Percentiles rank a stretch among this genome's conserved stretches.
These are phyloP conservation scores for Podospora fimiseda DNA, from an alignment of 495 filamentous ascomycete species.

Conservation along the genomic window DNA sequence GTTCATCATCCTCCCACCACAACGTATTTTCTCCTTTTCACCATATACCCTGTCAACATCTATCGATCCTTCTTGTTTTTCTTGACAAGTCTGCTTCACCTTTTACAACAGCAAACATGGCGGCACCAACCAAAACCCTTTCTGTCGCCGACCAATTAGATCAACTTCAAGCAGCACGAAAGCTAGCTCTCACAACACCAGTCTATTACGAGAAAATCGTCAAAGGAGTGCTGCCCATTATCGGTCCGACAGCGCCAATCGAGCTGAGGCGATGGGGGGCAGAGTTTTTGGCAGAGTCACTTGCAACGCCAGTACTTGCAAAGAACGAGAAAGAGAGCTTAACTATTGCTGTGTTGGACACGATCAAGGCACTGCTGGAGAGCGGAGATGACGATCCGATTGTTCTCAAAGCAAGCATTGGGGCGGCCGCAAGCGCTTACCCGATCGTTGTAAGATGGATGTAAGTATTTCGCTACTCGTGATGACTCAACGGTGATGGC, in stretches of 20 bases:
- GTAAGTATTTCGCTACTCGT: conserved; percentile 52
- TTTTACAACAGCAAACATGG: conserved; percentile 27
- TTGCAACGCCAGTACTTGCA: conserved; percentile 74
- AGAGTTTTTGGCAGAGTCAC: conserved; percentile 93
- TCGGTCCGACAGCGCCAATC: conserved; percentile 63
- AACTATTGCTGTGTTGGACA: conserved; percentile 64
- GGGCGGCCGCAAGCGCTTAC: conserved; percentile 84
- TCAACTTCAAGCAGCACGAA: conserved; percentile 81
- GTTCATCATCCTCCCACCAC: neutral
- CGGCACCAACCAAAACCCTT: conserved; percentile 33
- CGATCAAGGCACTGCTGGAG: conserved; percentile 65
- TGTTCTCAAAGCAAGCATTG: conserved; percentile 75
- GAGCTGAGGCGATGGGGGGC: conserved; percentile 92
- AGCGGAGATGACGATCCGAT: conserved; percentile 64
- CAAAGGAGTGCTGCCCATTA: conserved; percentile 80
- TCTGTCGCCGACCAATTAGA: conserved; percentile 66
- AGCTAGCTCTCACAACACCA: conserved; percentile 76
- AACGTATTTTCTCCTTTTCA: neutral
- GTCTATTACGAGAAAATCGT: conserved; percentile 84
- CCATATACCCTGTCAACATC: neutral
- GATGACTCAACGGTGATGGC: neutral
- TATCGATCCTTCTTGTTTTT: neutral
- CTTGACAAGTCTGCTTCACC: neutral
- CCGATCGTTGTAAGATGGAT: conserved; percentile 84
- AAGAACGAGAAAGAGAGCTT: conserved; percentile 69